A percentile compares a stretch with the other conserved stretches of the same genome.
These are phyloP conservation scores for Bullera alba DNA, from an alignment of 768 basidiomycete genomes.

Conservation along the genomic window DNA sequence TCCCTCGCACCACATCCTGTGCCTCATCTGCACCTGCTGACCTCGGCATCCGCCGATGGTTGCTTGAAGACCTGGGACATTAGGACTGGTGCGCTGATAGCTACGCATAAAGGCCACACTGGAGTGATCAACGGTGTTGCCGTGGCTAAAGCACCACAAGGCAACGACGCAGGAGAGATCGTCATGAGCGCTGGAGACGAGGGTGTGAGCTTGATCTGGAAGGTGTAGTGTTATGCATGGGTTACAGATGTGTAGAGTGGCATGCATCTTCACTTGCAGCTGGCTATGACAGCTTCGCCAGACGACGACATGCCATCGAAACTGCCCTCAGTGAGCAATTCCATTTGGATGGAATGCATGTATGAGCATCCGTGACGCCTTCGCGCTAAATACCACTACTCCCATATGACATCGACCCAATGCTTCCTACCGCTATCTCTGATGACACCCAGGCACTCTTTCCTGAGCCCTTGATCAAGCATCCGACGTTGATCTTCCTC, in stretches of 20 bases:
- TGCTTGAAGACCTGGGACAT: slow-evolving; percentile 89
- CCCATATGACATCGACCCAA: not conserved
- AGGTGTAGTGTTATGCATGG: slow-evolving; percentile 31
- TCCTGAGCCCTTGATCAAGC: not conserved
- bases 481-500: not conserved
- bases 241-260: too few relatives aligned
- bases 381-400: not conserved
- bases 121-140: slow-evolving; percentile 69
- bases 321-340: too few relatives aligned
- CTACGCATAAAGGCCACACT: slow-evolving; percentile 74
- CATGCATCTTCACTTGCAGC: too few relatives aligned
- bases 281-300: too few relatives aligned
- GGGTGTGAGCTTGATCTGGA: slow-evolving; percentile 70
- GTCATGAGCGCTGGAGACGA: slow-evolving; percentile 89
- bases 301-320: too few relatives aligned
- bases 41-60: slow-evolving; percentile 80
- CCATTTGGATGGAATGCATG: too few relatives aligned
- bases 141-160: slow-evolving; percentile 51
- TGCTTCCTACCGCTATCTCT: not conserved
- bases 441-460: not conserved
- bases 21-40: slow-evolving; percentile 67
- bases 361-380: too few relatives aligned
- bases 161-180: slow-evolving; percentile 46
- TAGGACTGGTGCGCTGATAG: slow-evolving; percentile 68
- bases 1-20: slow-evolving; percentile 65